Evolutionary conservation across 2,329 filamentous ascomycete species (phyloP).

Genomic region (Aspergillus sp.): DNA sequence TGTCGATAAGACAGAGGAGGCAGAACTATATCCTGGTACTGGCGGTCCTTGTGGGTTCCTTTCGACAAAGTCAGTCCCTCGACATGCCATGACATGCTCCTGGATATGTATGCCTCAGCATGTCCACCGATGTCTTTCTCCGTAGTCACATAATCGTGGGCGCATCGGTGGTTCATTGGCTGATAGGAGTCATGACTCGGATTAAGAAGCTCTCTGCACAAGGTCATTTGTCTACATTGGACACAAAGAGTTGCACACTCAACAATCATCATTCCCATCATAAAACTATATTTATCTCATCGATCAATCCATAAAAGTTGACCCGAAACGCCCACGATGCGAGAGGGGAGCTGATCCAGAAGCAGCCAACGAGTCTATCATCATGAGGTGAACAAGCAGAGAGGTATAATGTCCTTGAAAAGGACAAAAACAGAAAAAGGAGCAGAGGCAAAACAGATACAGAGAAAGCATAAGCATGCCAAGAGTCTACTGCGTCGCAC

Average conservation of each 20-base stretch:
- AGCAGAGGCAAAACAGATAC: conserved; percentile 10
- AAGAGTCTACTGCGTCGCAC: conserved; percentile 49
- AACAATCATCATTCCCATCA: neutral
- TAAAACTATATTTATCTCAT: conserved; percentile 4
- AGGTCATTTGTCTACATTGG: neutral
- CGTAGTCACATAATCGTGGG: no score
- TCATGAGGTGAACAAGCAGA: conserved; percentile 14
- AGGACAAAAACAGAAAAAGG: neutral
- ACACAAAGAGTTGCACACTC: neutral
- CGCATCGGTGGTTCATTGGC: no score
- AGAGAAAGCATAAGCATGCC: conserved; percentile 8
- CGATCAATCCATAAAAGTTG: conserved; percentile 5
- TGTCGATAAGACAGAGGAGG: no score
- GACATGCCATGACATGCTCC: no score
- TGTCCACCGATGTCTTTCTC: no score
- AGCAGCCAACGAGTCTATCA: conserved; percentile 25
- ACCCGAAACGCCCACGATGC: conserved; percentile 35
- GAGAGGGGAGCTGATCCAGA: conserved; percentile 19
- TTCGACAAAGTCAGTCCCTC: no score
- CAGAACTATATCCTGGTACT: no score
- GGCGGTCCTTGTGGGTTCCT: no score
- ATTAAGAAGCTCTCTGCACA: neutral
- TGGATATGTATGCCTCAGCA: no score
- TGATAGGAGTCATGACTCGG: neutral
- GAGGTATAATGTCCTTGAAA: conserved; percentile 14